These are phyloP conservation scores for Aspergillus felis DNA, from an alignment of 2,329 filamentous ascomycete species.

Conservation along the genomic window DNA sequence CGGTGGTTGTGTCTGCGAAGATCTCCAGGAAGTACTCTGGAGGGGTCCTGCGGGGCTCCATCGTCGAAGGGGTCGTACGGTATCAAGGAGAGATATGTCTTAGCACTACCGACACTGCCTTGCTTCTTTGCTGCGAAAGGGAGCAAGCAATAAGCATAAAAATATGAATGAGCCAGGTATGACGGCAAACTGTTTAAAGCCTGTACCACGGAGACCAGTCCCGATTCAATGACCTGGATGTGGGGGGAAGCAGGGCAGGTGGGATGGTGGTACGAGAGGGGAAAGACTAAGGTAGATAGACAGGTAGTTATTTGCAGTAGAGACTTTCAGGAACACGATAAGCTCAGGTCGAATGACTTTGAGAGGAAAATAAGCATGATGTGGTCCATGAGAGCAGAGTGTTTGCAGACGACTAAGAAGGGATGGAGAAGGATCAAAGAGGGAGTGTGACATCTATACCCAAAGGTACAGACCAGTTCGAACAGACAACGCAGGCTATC, in stretches of 20 bases:
- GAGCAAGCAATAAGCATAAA: not conserved
- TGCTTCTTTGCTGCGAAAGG: not conserved
- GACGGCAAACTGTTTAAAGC: constrained; percentile 11
- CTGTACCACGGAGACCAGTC: constrained; percentile 9
- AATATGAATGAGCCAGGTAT: constrained; percentile 15
- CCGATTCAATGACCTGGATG: constrained; percentile 8
- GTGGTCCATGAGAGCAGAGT: not conserved
- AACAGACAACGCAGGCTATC: no score
- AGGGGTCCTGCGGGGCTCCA: constrained; percentile 62
- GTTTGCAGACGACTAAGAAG: not conserved
- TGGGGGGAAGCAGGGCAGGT: constrained; percentile 2
- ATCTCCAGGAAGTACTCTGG: constrained; percentile 92
- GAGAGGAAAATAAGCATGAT: not conserved
- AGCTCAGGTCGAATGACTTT: not conserved
- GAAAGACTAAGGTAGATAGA: not conserved
- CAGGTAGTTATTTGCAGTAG: not conserved
- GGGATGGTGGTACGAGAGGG: constrained; percentile 1
- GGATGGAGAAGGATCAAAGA: not conserved
- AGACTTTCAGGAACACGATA: not conserved
- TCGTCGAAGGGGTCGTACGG: constrained; percentile 31
- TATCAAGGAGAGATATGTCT: not conserved
- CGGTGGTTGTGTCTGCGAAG: constrained; percentile 83
- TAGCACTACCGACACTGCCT: not conserved
- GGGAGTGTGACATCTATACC: not conserved
- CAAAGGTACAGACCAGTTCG: not conserved